Conservation (phyloP, 208 protist species). For the Leishmania arabica region DNA sequence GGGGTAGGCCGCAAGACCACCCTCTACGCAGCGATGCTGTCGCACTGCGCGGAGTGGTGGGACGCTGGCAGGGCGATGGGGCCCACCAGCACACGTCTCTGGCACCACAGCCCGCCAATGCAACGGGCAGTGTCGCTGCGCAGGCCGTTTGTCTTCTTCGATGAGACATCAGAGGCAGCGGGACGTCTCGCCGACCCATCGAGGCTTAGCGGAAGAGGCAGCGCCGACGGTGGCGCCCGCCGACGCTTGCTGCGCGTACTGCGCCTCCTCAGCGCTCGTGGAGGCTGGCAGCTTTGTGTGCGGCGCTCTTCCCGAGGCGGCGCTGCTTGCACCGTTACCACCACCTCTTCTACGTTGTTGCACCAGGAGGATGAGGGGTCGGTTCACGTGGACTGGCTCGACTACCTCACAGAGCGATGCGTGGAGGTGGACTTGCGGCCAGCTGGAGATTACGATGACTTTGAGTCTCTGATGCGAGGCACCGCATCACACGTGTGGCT, state of each 20-base stretch:
- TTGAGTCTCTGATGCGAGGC: neutral
- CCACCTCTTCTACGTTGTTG: neutral
- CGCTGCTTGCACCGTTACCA: neutral
- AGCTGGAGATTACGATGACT: constrained; percentile 5
- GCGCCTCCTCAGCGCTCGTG: constrained; percentile 14
- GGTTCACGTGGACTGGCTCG: constrained; percentile 29
- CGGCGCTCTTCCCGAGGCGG: neutral
- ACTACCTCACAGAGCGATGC: constrained; percentile 19
- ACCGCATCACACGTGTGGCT: neutral
- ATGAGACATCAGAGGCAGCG: neutral
- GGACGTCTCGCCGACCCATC: neutral
- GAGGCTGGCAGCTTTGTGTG: constrained; percentile 17
- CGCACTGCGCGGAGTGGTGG: constrained; percentile 31
- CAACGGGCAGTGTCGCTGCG: neutral
- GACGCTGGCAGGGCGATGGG: neutral
- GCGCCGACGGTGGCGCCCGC: neutral
- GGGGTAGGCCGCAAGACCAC: constrained; percentile 23
- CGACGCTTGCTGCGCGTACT: constrained; percentile 25
- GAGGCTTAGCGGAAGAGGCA: neutral
- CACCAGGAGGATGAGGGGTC: neutral
- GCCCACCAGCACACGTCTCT: neutral
- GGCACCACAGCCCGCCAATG: neutral
- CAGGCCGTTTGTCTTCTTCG: constrained; percentile 18
- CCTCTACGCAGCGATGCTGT: constrained; percentile 16
- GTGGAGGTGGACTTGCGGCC: constrained; percentile 14